Evolutionary conservation across 441 rosid species (phyloP).

Genomic region (Euphorbia corollata): DNA sequence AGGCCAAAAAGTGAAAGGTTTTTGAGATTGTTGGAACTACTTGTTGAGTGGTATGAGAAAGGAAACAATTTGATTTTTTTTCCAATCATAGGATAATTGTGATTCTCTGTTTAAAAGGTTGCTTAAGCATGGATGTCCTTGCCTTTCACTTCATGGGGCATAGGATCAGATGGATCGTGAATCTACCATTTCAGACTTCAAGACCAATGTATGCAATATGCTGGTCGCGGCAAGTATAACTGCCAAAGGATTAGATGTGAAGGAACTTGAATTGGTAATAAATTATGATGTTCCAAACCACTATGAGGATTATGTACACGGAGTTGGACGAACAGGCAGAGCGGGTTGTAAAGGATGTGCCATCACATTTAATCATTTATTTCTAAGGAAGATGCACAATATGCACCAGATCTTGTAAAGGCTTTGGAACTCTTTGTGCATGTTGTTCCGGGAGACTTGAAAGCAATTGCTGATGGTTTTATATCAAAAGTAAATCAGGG

Average conservation of each 20-base stretch:
- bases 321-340: constrained; percentile 90
- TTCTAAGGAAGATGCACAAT: constrained; percentile 79
- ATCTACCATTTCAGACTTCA: constrained; percentile 77
- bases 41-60: constrained; percentile 93
- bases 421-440: constrained; percentile 90
- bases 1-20: constrained; percentile 84
- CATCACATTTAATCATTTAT: constrained; percentile 79
- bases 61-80: constrained; percentile 79
- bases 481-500: constrained; percentile 89
- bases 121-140: constrained; percentile 73
- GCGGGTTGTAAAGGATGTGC: constrained; percentile 93
- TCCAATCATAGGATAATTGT: constrained; percentile 82
- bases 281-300: constrained; percentile 79
- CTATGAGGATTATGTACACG: constrained; percentile 90
- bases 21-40: constrained; percentile 69
- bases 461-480: constrained; percentile 75
- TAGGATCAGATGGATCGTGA: constrained; percentile 94
- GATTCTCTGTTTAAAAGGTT: constrained; percentile 71
- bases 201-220: constrained; percentile 79
- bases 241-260: constrained; percentile 91
- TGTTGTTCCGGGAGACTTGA: constrained; percentile 78
- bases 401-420: constrained; percentile 89
- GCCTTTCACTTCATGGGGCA: constrained; percentile 89
- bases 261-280: constrained; percentile 86
- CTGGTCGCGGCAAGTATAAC: constrained; percentile 86